phyloP scores from a whole-genome alignment of 345 rosid genomes.

The Eucalyptus urophylla region DNA sequence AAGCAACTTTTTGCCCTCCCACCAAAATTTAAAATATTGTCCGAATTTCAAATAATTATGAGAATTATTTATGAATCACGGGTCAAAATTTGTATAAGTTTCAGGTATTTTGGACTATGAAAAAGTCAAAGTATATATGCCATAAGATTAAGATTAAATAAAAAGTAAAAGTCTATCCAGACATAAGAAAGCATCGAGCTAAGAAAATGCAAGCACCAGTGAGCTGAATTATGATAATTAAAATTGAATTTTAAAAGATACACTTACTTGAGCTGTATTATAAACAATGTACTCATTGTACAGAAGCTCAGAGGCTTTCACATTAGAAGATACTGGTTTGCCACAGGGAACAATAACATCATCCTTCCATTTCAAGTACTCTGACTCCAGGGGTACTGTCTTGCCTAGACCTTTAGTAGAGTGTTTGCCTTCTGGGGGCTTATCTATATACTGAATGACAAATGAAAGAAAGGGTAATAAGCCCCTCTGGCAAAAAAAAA shows the following conservation, averaged over 20 bases:
- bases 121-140: not conserved
- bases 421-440: slow-evolving; percentile 86
- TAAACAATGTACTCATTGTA: slow-evolving; percentile 93
- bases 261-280: slow-evolving; percentile 70
- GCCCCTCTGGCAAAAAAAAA: not conserved
- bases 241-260: not conserved
- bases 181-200: not conserved
- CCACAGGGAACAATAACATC: slow-evolving; percentile 86
- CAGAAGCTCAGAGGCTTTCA: slow-evolving; percentile 77
- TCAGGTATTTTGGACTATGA: not conserved
- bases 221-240: not conserved
- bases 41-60: not conserved
- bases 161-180: not conserved
- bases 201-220: not conserved
- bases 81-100: not conserved
- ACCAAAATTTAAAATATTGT: not conserved
- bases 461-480: not conserved
- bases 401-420: slow-evolving; percentile 95
- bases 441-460: slow-evolving; percentile 53
- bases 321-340: slow-evolving; percentile 69
- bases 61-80: not conserved
- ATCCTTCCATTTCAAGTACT: slow-evolving; percentile 72
- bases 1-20: not conserved
- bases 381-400: slow-evolving; percentile 67
- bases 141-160: not conserved